phyloP scores from a whole-genome alignment of 441 rosid species.

The Erodium moschatum region DNA sequence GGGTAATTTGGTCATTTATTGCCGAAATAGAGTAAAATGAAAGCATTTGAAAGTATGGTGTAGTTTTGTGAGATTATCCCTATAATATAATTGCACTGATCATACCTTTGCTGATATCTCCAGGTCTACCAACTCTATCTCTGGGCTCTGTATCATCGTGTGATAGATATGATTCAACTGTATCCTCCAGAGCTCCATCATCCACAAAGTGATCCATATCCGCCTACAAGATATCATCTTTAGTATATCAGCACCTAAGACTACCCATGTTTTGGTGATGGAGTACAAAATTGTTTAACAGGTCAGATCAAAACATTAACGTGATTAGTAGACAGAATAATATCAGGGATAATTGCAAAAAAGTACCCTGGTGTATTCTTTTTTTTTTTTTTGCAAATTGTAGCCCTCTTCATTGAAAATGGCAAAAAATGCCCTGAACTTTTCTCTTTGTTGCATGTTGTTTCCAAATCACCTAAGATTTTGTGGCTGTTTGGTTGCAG shows the following conservation, averaged over 20 bases:
- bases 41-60: no score
- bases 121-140: constrained; percentile 44
- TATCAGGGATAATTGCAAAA: no score
- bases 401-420: no score
- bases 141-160: constrained; percentile 61
- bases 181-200: constrained; percentile 74
- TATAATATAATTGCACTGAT: not conserved
- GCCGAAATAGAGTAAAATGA: no score
- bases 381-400: no score
- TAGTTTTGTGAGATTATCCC: no score
- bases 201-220: constrained; percentile 75
- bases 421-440: no score
- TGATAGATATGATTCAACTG: constrained; percentile 70
- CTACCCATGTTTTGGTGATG: not conserved
- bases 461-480: not conserved
- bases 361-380: no score
- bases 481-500: constrained; percentile 34
- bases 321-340: no score
- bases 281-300: not conserved
- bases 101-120: constrained; percentile 65
- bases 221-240: constrained; percentile 71
- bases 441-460: no score
- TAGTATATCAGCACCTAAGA: constrained; percentile 33
- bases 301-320: no score
- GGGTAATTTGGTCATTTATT: no score